Evolutionary conservation across 371 early-diverging fungal species (phyloP), one percentile per base, ranked within the genome.

Genomic region (Mucor saturninus): DNA sequence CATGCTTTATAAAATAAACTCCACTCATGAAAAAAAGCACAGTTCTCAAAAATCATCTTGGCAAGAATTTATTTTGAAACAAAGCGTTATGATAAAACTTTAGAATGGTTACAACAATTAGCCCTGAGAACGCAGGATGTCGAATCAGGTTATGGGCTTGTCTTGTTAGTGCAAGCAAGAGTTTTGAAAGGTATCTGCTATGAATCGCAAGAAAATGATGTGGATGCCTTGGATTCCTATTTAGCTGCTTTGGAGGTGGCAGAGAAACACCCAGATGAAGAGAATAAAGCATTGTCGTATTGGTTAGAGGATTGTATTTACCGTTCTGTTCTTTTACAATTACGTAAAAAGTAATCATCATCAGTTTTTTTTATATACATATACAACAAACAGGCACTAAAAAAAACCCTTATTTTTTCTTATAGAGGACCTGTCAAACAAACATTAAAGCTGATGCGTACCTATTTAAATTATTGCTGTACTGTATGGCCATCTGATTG

Each of bases 281-380:
- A 74, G 29, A 62, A 73, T 45, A 87, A 83, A 31, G 83, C 87
- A 63, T 71, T 87, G 54, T 70, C 73, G 8, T 75, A 74, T 59
- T 91, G 92, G 91, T 62, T 86, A 7, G 90, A 91, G 55, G 86
- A 86, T 46, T 86, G 88, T 31, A 74, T 90, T 59, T 90, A 89
- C 64, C 82, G 88, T 32, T 78, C 80, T 5, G 73, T 85, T 4
- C 65, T 89, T 51, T 59, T 89, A 39, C 79, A 83, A 49, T 50
- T 88, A 56, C 79, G 84, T 28, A 70, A 73, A 30, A 72, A 80
- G 87, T 85, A 83, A 73, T 71, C 50, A 9, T 35, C 5, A 21
- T 21, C 21, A 21, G 21, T 21, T 21, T 21, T 21, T 21, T 21
- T 21, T 21, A n/a, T 21, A 53, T 14, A 15, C 9, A 42, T 30